Conservation (phyloP, 441 rosid species). For the Arabidopsis lyrata region DNA sequence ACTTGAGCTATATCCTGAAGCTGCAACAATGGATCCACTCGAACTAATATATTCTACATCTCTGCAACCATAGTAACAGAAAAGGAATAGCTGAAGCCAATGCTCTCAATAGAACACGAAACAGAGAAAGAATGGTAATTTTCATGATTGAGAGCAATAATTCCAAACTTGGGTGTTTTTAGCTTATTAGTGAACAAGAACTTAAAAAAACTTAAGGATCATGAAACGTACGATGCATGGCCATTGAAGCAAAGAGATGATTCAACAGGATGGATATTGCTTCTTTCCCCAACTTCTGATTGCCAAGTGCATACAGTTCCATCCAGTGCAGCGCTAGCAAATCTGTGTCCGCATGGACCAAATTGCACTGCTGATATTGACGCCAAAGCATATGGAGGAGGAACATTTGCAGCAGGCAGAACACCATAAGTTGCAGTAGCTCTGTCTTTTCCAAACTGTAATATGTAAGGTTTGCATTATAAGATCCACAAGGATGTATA, state of each 20-base stretch:
- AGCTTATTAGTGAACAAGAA: constrained; percentile 12
- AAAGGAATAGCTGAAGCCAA: constrained; percentile 1
- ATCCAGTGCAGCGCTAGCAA: constrained; percentile 88
- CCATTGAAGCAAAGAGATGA: constrained; percentile 92
- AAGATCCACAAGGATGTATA: constrained; percentile 35
- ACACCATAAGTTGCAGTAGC: constrained; percentile 95
- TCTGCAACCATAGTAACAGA: constrained; percentile 57
- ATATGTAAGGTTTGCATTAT: constrained; percentile 42
- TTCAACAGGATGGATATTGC: constrained; percentile 82
- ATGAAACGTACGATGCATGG: constrained; percentile 77
- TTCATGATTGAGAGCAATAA: constrained; percentile 4
- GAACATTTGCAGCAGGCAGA: constrained; percentile 85
- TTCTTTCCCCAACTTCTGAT: constrained; percentile 94
- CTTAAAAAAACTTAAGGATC: constrained; percentile 24
- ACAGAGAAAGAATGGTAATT: background rate
- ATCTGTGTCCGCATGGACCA: constrained; percentile 91
- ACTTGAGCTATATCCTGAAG: constrained; percentile 85
- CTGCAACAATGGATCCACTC: constrained; percentile 94
- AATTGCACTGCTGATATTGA: constrained; percentile 87
- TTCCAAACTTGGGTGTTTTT: constrained; percentile 18
- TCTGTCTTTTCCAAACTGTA: constrained; percentile 84
- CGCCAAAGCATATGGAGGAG: constrained; percentile 94
- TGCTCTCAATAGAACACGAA: constrained; percentile 1
- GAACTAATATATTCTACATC: constrained; percentile 85
- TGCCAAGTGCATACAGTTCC: constrained; percentile 97